Evolutionary conservation across 371 early-diverging fungal genomes (phyloP).

Genomic region (Mucor irregularis): DNA sequence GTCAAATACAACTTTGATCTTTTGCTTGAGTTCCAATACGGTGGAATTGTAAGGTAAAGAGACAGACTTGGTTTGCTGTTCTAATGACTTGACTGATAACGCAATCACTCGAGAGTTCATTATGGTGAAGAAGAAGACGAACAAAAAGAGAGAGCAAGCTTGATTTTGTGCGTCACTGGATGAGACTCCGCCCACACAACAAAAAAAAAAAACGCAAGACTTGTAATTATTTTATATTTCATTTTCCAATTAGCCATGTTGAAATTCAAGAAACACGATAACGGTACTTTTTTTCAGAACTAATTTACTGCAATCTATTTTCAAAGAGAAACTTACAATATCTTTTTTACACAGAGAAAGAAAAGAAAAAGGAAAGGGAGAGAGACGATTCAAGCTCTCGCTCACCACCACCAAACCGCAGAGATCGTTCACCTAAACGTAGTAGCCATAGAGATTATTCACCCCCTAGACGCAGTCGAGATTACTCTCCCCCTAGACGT

Average conservation of each 20-base stretch:
- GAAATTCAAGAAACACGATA: conserved; percentile 50
- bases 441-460: neutral
- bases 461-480: neutral
- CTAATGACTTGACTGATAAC: conserved; percentile 52
- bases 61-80: conserved; percentile 52
- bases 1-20: conserved; percentile 47
- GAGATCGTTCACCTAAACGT: neutral
- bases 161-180: neutral
- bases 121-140: neutral
- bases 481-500: neutral
- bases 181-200: too few relatives aligned
- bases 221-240: neutral
- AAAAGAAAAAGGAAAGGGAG: too few relatives aligned
- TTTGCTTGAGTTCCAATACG: conserved; percentile 54
- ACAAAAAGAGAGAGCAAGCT: neutral
- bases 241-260: conserved; percentile 27
- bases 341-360: too few relatives aligned
- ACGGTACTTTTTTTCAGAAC: neutral
- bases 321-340: neutral
- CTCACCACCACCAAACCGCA: neutral
- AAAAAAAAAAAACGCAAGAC: too few relatives aligned
- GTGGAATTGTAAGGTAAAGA: conserved; percentile 49
- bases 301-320: too few relatives aligned
- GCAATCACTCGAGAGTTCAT: conserved; percentile 27
- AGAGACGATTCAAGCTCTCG: too few relatives aligned